Conservation (phyloP, 2,329 filamentous ascomycete species). For the Monilinia aucupariae region DNA sequence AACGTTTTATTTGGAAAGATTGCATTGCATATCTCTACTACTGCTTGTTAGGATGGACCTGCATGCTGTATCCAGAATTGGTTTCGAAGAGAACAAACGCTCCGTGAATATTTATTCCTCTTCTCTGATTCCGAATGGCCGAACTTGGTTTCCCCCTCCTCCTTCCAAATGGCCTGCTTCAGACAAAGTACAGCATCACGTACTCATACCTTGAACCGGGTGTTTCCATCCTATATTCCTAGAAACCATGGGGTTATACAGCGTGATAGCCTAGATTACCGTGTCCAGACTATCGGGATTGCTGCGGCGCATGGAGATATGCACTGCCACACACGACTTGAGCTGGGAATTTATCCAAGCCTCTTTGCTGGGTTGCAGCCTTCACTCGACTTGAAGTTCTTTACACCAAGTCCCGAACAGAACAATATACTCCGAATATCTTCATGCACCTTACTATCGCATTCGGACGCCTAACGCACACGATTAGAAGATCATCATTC, state of each 20-base stretch:
- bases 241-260: neutral
- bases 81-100: neutral
- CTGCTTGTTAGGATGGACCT: neutral
- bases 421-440: neutral
- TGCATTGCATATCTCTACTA: neutral
- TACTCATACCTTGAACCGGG: neutral
- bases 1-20: neutral
- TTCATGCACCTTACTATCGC: neutral
- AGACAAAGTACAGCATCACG: neutral
- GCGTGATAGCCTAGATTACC: neutral
- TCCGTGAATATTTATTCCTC: neutral
- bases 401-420: neutral
- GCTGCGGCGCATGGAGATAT: neutral
- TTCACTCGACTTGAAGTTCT: neutral
- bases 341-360: neutral
- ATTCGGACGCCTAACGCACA: neutral
- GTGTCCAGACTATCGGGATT: too few relatives aligned
- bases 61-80: neutral
- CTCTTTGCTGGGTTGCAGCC: neutral
- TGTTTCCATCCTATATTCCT: neutral
- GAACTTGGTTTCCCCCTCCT: neutral
- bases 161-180: neutral
- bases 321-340: constrained; percentile 3
- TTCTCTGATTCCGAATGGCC: neutral
- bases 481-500: neutral